Evolutionary conservation across 805 yeast species (phyloP).

Genomic region (Candida krabiensis): DNA sequence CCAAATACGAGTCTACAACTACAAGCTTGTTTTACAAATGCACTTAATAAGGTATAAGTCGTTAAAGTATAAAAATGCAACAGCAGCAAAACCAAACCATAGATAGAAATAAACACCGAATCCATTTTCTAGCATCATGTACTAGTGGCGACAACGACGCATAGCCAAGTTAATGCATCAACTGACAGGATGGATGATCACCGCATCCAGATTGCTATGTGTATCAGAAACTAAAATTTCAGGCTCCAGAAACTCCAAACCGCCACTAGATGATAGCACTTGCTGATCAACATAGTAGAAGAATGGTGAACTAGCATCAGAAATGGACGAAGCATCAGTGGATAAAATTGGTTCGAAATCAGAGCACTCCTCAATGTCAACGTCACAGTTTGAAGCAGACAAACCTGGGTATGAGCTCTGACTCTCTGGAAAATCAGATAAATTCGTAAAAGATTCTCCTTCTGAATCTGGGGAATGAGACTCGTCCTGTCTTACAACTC

Average conservation of each 20-base stretch:
- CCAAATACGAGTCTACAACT: too few relatives aligned
- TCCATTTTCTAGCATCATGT: too few relatives aligned
- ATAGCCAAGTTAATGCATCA: too few relatives aligned
- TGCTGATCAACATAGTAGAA: constrained; percentile 15
- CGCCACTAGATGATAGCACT: constrained; percentile 16
- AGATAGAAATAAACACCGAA: background rate
- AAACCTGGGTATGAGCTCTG: background rate
- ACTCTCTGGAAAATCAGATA: constrained; percentile 2
- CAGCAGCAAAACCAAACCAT: too few relatives aligned
- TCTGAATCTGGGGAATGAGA: background rate
- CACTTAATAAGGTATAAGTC: too few relatives aligned
- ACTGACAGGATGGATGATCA: constrained; percentile 4
- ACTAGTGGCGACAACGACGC: too few relatives aligned
- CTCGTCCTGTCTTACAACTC: constrained; percentile 39
- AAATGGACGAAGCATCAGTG: constrained; percentile 15
- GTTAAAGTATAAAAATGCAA: too few relatives aligned
- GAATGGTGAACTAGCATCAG: constrained; percentile 3
- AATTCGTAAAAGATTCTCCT: background rate
- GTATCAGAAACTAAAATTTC: constrained; percentile 5
- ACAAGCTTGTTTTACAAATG: too few relatives aligned
- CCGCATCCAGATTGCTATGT: constrained; percentile 10
- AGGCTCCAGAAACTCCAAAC: constrained; percentile 14
- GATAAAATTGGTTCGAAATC: constrained; percentile 7
- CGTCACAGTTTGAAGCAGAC: background rate
- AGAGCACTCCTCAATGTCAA: background rate